These are phyloP conservation scores for Otatea glauca DNA, from an alignment of 176 grass and related monocot genomes.

Conservation along the genomic window DNA sequence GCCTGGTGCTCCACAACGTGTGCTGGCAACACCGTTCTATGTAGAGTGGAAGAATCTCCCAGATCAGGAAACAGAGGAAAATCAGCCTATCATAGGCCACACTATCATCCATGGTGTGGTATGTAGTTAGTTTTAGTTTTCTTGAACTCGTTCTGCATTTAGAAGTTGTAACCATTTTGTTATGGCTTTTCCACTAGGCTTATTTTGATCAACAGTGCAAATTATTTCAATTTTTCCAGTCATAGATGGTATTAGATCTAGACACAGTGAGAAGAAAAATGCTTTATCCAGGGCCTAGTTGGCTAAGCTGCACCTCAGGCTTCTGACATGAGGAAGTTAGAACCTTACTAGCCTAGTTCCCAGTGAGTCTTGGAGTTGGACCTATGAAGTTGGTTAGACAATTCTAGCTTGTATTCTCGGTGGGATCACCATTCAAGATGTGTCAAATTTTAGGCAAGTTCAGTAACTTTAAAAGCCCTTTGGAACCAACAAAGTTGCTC, in stretches of 20 bases:
- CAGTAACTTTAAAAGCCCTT: background rate
- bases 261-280: background rate
- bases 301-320: background rate
- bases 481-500: too few relatives aligned
- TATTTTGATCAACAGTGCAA: background rate
- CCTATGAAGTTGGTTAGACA: background rate
- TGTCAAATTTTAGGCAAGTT: background rate
- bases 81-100: conserved; percentile 76
- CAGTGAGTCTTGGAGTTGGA: background rate
- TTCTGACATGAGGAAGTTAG: background rate
- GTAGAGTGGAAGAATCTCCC: conserved; percentile 63
- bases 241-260: background rate
- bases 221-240: background rate
- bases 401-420: background rate
- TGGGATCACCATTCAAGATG: background rate
- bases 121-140: conserved; percentile 33
- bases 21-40: conserved; percentile 80
- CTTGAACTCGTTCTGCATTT: conserved; percentile 10
- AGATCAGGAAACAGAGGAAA: conserved; percentile 77
- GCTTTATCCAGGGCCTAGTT: background rate
- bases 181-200: background rate
- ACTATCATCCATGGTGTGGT: conserved; percentile 88
- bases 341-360: background rate
- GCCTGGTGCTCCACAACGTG: conserved; percentile 81
- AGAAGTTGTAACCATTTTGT: conserved; percentile 5